A percentile compares a stretch with the other conserved stretches of the same genome.
Evolutionary conservation across 371 early-diverging fungal genomes (phyloP).

Genomic region (Lichtheimia corymbifera): DNA sequence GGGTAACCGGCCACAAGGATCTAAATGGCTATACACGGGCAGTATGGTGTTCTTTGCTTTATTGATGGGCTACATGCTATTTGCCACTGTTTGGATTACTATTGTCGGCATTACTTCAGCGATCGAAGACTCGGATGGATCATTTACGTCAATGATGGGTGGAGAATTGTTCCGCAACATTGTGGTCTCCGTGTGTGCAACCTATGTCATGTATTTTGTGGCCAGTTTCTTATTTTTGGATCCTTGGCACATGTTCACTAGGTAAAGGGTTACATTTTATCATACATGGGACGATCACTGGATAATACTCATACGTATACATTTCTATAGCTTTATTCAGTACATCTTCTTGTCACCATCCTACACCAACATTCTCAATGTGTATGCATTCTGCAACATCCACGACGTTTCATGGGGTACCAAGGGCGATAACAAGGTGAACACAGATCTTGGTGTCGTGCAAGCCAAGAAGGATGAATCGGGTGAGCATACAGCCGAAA

Average conservation of each 20-base stretch:
- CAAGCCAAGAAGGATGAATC: conserved; percentile 54
- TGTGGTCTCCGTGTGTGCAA: conserved; percentile 62
- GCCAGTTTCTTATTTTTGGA: conserved; percentile 67
- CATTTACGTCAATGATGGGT: conserved; percentile 30
- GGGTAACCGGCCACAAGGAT: conserved; percentile 86
- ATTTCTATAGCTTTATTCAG: conserved; percentile 48
- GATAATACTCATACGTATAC: conserved; percentile 2
- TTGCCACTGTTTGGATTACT: conserved; percentile 59
- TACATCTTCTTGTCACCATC: conserved; percentile 65
- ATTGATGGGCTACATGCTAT: conserved; percentile 64
- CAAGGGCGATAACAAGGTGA: conserved; percentile 77
- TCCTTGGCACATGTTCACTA: conserved; percentile 71
- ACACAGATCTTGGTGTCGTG: conserved; percentile 66
- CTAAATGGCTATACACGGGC: conserved; percentile 64
- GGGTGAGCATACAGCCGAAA: conserved; percentile 51
- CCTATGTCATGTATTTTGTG: conserved; percentile 68
- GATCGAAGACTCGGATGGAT: conserved; percentile 24
- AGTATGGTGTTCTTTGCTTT: conserved; percentile 52
- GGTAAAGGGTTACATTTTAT: conserved; percentile 30
- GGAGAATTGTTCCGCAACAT: conserved; percentile 56
- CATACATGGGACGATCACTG: conserved; percentile 28
- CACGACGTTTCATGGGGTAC: conserved; percentile 91
- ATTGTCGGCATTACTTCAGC: conserved; percentile 41
- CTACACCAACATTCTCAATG: conserved; percentile 64
- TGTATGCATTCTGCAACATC: conserved; percentile 73